A percentile compares a stretch with the other conserved stretches of the same genome.
Conservation (phyloP, 2,329 filamentous ascomycete genomes). For the Ophiostoma tasmaniense region DNA sequence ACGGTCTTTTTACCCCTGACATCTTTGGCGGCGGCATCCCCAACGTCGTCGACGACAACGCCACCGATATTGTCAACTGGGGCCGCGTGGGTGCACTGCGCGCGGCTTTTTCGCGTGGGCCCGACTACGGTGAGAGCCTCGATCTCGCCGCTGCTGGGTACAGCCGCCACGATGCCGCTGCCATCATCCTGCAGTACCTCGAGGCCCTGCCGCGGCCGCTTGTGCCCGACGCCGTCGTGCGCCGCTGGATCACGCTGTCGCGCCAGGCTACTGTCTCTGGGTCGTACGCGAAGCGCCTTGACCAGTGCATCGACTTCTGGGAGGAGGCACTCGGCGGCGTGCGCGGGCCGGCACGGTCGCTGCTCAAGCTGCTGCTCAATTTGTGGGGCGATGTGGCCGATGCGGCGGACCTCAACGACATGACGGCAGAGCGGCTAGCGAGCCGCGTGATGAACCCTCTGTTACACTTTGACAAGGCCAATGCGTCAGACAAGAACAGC, state of each 20-base stretch:
- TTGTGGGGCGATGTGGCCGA: conserved; percentile 36
- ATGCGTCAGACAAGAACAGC: conserved; percentile 12
- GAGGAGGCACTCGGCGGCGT: conserved; percentile 36
- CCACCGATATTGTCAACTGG: conserved; percentile 16
- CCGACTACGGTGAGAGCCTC: conserved; percentile 33
- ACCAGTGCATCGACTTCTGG: conserved; percentile 40
- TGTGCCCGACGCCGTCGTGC: conserved; percentile 31
- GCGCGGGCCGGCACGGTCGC: conserved; percentile 29
- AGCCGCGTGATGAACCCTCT: conserved; percentile 32
- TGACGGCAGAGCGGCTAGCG: conserved; percentile 37
- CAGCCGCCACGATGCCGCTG: conserved; percentile 35
- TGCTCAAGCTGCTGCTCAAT: conserved; percentile 37
- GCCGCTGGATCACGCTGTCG: conserved; percentile 35
- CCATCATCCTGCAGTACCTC: conserved; percentile 33
- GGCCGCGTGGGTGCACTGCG: conserved; percentile 30
- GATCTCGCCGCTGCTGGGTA: conserved; percentile 22
- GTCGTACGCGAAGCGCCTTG: conserved; percentile 29
- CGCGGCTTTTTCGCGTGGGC: conserved; percentile 30
- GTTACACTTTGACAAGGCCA: conserved; percentile 27
- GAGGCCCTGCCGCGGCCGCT: conserved; percentile 33
- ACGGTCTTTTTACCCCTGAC: conserved; percentile 29
- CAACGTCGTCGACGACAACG: background rate
- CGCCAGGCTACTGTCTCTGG: conserved; percentile 32
- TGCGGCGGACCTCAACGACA: conserved; percentile 32
- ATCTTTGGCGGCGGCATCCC: conserved; percentile 27